A percentile compares a stretch with the other conserved stretches of the same genome.
Evolutionary conservation across 108 stramenopile species (phyloP).

Genomic region (Nitzschia sp.): DNA sequence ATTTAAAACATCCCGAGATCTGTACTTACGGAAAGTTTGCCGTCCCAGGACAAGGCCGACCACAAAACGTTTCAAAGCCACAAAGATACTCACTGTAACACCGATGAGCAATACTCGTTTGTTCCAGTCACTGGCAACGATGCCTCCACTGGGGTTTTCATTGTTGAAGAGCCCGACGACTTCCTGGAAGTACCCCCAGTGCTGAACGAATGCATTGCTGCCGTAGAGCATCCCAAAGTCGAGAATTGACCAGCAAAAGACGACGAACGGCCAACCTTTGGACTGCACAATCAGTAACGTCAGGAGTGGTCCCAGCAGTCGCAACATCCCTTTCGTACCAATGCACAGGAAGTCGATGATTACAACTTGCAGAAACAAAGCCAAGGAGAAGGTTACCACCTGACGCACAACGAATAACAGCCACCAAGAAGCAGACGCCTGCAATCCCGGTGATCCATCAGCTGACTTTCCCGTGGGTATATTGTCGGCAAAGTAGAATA

Average conservation of each 20-base stretch:
- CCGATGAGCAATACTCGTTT: constrained; percentile 25
- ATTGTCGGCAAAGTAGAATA: constrained; percentile 42
- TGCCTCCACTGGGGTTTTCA: constrained; percentile 30
- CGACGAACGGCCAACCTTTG: constrained; percentile 49
- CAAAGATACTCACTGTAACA: constrained; percentile 45
- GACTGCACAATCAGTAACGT: constrained; percentile 45
- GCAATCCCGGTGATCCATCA: neutral
- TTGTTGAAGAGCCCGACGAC: constrained; percentile 30
- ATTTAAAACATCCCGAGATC: too few species aligned
- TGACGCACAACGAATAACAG: constrained; percentile 46
- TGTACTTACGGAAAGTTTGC: constrained; percentile 49
- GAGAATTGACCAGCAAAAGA: constrained; percentile 36
- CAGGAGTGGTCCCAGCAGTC: constrained; percentile 29
- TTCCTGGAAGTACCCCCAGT: constrained; percentile 41
- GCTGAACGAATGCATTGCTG: constrained; percentile 13
- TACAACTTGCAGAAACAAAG: constrained; percentile 23
- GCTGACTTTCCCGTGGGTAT: constrained; percentile 9
- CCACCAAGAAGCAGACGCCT: constrained; percentile 46
- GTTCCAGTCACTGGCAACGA: constrained; percentile 22
- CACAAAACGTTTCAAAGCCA: constrained; percentile 57
- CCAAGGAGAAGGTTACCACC: constrained; percentile 33
- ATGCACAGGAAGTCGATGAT: constrained; percentile 47
- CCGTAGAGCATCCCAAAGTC: constrained; percentile 35
- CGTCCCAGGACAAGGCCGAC: constrained; percentile 63
- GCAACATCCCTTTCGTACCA: constrained; percentile 19